phyloP scores from a whole-genome alignment of 23 red algal species.

The Chondrus crispus region DNA sequence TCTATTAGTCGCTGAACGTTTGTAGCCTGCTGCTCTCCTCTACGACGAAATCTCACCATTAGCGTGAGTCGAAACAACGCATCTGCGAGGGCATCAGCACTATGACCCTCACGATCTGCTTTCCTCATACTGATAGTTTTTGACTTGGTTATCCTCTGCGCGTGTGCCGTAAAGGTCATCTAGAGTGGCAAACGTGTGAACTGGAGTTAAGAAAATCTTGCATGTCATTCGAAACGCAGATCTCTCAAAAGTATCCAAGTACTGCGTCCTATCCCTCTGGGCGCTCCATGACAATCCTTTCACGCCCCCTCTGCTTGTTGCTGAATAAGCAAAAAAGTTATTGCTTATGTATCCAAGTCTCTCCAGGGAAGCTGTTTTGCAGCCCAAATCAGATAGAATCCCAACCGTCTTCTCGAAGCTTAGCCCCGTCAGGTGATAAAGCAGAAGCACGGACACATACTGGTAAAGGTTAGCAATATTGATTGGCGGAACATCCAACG shows the following conservation, averaged over 20 bases:
- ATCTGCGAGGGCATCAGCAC: neutral
- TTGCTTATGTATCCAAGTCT: neutral
- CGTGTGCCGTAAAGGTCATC: neutral
- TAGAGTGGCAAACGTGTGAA: neutral
- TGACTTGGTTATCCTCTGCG: neutral
- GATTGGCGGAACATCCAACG: neutral
- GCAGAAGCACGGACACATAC: neutral
- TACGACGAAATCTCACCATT: neutral
- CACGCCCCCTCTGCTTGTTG: neutral
- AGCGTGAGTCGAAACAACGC: neutral
- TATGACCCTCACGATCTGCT: neutral
- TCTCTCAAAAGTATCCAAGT: neutral
- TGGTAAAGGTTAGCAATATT: neutral
- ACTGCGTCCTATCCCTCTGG: neutral
- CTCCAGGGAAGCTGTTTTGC: neutral
- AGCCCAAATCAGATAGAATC: neutral
- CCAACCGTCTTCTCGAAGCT: conserved; percentile 4
- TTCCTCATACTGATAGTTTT: conserved; percentile 1
- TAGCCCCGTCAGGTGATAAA: neutral
- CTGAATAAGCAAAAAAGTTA: neutral
- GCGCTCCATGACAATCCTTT: neutral
- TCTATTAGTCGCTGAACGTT: neutral
- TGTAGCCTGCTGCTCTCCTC: neutral
- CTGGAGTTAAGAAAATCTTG: neutral
- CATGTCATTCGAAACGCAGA: neutral